These are phyloP conservation scores for Rhododendron williamsianum DNA, from an alignment of 148 eudicot species.

Conservation along the genomic window DNA sequence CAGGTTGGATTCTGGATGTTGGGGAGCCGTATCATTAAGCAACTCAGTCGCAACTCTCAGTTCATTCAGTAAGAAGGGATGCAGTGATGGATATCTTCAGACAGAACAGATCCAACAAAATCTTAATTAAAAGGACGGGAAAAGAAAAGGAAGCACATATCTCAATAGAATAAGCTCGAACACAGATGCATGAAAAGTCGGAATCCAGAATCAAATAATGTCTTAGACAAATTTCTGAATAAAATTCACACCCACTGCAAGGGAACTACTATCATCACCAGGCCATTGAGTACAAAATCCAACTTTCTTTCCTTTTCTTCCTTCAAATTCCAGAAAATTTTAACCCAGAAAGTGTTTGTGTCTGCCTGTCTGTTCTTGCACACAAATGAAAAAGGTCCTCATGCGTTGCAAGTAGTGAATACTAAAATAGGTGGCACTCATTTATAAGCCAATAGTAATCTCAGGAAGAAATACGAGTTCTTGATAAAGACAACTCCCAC, in stretches of 20 bases:
- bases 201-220: background rate
- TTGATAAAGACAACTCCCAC: background rate
- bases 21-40: constrained; percentile 38
- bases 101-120: constrained; percentile 14
- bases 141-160: background rate
- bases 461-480: background rate
- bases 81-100: constrained; percentile 86
- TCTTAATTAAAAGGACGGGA: background rate
- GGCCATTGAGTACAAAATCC: background rate
- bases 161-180: constrained; percentile 6
- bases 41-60: constrained; percentile 71
- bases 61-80: constrained; percentile 64
- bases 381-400: background rate
- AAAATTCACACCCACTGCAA: background rate
- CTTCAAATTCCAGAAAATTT: background rate
- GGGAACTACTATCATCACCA: background rate
- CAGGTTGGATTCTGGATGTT: constrained; percentile 45
- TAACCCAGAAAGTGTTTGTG: background rate
- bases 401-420: background rate
- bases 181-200: background rate
- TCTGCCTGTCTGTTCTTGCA: background rate
- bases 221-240: background rate
- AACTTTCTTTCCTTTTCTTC: background rate
- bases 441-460: background rate
- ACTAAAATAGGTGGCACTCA: background rate